A percentile compares a stretch with the other conserved stretches of the same genome.
Evolutionary conservation across 1,284 basidiomycete genomes (phyloP).

Genomic region (Schizopora paradoxa): DNA sequence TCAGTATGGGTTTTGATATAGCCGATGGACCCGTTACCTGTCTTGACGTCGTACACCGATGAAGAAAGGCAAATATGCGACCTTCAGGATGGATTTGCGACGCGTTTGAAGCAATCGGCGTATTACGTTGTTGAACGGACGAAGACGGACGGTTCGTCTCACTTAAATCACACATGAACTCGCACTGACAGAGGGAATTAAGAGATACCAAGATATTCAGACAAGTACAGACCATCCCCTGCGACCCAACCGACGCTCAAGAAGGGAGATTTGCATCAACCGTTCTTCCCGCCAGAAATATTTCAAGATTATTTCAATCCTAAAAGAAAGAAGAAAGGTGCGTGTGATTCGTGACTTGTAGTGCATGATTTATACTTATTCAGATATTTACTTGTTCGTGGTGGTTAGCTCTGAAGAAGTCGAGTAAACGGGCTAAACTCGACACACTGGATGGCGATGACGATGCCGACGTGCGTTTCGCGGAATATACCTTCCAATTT

Average conservation of each 20-base stretch:
- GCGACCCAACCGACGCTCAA: conserved; percentile 58
- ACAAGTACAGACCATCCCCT: conserved; percentile 66
- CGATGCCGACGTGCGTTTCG: conserved; percentile 47
- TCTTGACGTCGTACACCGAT: conserved; percentile 54
- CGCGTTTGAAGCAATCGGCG: conserved; percentile 56
- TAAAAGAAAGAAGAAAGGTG: conserved; percentile 56
- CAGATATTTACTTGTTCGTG: conserved; percentile 3
- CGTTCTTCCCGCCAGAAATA: conserved; percentile 73
- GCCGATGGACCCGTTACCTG: conserved; percentile 55
- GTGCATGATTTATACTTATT: background rate
- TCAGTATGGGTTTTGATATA: conserved; percentile 26
- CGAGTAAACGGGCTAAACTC: conserved; percentile 48
- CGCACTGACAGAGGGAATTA: conserved; percentile 13
- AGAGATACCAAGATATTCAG: conserved; percentile 74
- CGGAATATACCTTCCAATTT: conserved; percentile 7
- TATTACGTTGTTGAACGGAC: conserved; percentile 70
- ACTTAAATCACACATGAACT: background rate
- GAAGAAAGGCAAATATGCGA: conserved; percentile 61
- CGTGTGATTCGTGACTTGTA: conserved; percentile 5
- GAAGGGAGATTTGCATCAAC: conserved; percentile 59
- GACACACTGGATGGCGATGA: conserved; percentile 61
- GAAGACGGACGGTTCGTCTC: conserved; percentile 54
- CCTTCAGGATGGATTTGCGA: conserved; percentile 60
- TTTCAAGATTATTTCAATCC: conserved; percentile 76
- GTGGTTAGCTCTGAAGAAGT: conserved; percentile 29